These are phyloP conservation scores for Globisporangium orthogonon DNA, from an alignment of 352 stramenopile genomes.

Conservation along the genomic window DNA sequence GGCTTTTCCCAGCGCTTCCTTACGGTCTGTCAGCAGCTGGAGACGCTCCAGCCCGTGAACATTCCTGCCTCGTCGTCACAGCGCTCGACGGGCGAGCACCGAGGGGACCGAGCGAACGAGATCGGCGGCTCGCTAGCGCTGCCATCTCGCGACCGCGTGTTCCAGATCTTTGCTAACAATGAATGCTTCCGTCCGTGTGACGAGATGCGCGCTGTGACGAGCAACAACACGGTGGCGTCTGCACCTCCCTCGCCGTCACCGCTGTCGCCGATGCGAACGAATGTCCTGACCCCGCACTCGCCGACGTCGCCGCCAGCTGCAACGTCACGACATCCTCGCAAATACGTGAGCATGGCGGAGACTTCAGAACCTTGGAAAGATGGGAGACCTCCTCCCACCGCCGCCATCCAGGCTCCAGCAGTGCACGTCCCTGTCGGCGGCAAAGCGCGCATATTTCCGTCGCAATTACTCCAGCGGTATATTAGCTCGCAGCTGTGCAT, in stretches of 20 bases:
- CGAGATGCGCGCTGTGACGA: constrained; percentile 1
- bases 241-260: neutral
- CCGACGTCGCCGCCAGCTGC: no score
- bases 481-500: neutral
- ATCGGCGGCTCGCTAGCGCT: constrained; percentile 2
- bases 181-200: constrained; percentile 12
- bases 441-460: constrained; percentile 23
- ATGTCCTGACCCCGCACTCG: neutral
- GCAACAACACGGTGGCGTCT: constrained; percentile 1
- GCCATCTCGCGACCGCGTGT: constrained; percentile 6
- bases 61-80: constrained; percentile 1
- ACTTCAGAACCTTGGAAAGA: neutral
- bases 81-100: neutral
- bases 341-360: neutral
- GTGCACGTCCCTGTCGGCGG: constrained; percentile 25
- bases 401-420: neutral
- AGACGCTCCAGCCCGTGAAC: constrained; percentile 18
- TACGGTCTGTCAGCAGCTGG: constrained; percentile 23
- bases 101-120: neutral
- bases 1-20: constrained; percentile 18
- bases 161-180: constrained; percentile 9
- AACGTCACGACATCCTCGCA: neutral
- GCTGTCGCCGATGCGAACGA: neutral
- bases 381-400: neutral
- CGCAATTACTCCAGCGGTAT: constrained; percentile 18